Conservation (phyloP, 352 stramenopile genomes). For the Phytophthora pluvialis region DNA sequence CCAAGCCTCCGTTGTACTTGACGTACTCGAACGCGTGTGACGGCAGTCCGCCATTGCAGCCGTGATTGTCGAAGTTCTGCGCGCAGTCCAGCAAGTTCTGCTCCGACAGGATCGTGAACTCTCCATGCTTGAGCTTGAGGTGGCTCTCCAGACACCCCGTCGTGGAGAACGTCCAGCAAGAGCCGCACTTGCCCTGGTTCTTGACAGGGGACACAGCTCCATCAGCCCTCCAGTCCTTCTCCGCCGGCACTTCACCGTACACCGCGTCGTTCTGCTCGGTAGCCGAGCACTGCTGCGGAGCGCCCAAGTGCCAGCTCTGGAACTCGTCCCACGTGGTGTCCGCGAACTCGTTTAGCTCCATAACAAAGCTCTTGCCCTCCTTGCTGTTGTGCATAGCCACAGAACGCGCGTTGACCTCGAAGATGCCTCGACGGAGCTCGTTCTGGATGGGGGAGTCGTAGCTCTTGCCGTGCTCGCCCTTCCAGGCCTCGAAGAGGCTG, state of each 20-base stretch:
- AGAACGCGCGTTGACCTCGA: constrained; percentile 62
- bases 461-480: constrained; percentile 44
- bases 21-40: constrained; percentile 98
- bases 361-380: constrained; percentile 53
- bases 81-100: constrained; percentile 98
- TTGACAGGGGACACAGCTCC: constrained; percentile 97
- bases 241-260: constrained; percentile 67
- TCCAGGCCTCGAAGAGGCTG: constrained; percentile 64
- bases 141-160: constrained; percentile 98
- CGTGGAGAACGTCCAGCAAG: constrained; percentile 99
- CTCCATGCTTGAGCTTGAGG: constrained; percentile 93
- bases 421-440: constrained; percentile 60
- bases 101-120: constrained; percentile 95
- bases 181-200: constrained; percentile 98
- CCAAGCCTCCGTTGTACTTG: constrained; percentile 89
- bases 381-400: constrained; percentile 70
- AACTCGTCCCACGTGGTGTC: constrained; percentile 83
- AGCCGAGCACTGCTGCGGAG: constrained; percentile 78
- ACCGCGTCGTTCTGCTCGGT: constrained; percentile 41
- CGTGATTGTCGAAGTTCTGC: constrained; percentile 92
- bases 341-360: constrained; percentile 84
- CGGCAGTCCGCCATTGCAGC: constrained; percentile 97
- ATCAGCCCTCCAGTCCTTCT: constrained; percentile 95
- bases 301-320: constrained; percentile 67
- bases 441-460: constrained; percentile 63